Evolutionary conservation across 2,329 filamentous ascomycete species (phyloP).

Genomic region (Colletotrichum limetticola): DNA sequence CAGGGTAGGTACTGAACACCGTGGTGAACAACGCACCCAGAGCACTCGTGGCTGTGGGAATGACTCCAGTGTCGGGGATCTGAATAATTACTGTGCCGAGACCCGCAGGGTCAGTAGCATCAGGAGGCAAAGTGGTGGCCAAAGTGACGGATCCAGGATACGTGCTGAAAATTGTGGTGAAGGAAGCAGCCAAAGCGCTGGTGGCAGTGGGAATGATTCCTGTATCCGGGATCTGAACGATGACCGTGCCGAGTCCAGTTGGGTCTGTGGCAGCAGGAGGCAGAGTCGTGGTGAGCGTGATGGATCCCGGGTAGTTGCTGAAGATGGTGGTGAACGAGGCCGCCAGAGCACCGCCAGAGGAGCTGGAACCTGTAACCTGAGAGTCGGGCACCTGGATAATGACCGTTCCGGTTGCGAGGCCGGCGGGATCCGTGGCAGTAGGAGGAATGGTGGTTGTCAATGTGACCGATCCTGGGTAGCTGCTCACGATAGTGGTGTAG

Average conservation of each 20-base stretch:
- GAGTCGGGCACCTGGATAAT: conserved; percentile 9
- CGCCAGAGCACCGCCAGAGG: neutral
- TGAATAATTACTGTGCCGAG: conserved; percentile 13
- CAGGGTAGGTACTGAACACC: conserved; percentile 3
- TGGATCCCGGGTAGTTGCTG: neutral
- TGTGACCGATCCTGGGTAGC: conserved; percentile 8
- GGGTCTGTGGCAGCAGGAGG: neutral
- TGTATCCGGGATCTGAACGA: neutral
- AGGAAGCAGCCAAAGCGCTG: neutral
- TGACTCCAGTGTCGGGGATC: neutral
- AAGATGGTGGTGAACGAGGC: neutral
- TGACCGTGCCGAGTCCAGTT: neutral
- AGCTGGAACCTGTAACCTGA: neutral
- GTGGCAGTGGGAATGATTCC: conserved; percentile 1
- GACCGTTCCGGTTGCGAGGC: conserved; percentile 1
- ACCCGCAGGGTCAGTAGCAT: neutral
- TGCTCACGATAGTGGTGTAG: conserved; percentile 7
- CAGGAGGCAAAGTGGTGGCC: conserved; percentile 5
- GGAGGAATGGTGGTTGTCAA: conserved; percentile 13
- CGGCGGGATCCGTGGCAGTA: neutral
- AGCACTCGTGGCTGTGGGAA: neutral
- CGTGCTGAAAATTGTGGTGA: conserved; percentile 4
- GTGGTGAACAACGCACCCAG: neutral
- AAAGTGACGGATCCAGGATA: conserved; percentile 9
- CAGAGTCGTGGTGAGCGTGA: neutral